phyloP scores from a whole-genome alignment of 345 rosid species.

The Linum usitatissimum region DNA sequence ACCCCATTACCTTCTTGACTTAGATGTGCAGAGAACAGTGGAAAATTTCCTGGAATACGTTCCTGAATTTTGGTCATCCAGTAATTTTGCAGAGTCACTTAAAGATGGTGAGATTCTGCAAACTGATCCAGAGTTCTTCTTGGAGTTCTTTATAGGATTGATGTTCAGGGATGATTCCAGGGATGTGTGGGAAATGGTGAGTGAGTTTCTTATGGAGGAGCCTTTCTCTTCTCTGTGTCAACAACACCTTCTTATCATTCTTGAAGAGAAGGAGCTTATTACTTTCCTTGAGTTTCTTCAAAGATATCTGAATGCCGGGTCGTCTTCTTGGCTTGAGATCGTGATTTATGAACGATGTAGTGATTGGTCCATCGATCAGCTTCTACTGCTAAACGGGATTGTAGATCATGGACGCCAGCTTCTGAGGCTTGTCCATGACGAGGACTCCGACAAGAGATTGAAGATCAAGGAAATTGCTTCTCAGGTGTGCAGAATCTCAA shows the following conservation, averaged over 20 bases:
- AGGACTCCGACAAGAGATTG: slow-evolving; percentile 20
- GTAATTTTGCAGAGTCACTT: slow-evolving; percentile 65
- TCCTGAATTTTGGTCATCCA: slow-evolving; percentile 88
- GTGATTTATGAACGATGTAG: slow-evolving; percentile 35
- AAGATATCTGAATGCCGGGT: slow-evolving; percentile 21
- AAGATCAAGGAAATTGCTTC: slow-evolving; percentile 38
- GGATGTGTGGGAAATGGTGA: slow-evolving; percentile 60
- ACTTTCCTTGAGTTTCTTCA: slow-evolving; percentile 41
- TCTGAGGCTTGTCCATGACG: slow-evolving; percentile 47
- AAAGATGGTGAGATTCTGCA: slow-evolving; percentile 69
- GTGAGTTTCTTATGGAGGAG: slow-evolving; percentile 58
- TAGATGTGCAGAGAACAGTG: slow-evolving; percentile 59
- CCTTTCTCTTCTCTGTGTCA: slow-evolving; percentile 54
- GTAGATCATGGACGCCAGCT: slow-evolving; percentile 58
- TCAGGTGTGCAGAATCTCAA: slow-evolving; percentile 31
- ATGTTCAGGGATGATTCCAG: slow-evolving; percentile 55
- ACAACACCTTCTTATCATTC: slow-evolving; percentile 58
- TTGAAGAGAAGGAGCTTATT: slow-evolving; percentile 48
- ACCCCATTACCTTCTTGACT: slow-evolving; percentile 90
- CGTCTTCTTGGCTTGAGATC: slow-evolving; percentile 53
- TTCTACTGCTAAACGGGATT: slow-evolving; percentile 54
- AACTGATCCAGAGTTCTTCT: slow-evolving; percentile 54
- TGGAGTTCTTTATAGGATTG: slow-evolving; percentile 44
- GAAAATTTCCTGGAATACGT: slow-evolving; percentile 69
- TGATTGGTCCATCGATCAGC: slow-evolving; percentile 43